Evolutionary conservation across 441 rosid species (phyloP).

Genomic region (Adansonia madagascariensis): DNA sequence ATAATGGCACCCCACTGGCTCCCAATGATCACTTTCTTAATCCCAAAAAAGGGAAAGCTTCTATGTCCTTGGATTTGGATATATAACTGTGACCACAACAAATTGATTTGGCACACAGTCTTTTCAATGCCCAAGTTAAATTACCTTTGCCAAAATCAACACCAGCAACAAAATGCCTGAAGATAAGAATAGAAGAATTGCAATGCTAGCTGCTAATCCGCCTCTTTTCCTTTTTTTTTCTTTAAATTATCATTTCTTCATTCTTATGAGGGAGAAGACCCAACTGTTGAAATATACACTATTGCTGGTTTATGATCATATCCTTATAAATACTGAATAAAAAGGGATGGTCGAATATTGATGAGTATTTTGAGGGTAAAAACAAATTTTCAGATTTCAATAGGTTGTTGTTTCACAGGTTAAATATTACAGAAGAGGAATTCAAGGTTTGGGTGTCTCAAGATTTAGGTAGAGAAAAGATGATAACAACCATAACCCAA

Average conservation of each 20-base stretch:
- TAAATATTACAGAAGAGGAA: not conserved
- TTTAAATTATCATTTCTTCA: not conserved
- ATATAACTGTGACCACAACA: constrained; percentile 24
- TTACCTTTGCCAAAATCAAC: not conserved
- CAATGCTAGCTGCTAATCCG: constrained; percentile 5
- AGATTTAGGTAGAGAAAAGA: not conserved
- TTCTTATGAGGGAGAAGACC: constrained; percentile 8
- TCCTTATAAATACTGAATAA: constrained; percentile 20
- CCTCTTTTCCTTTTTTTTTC: not conserved
- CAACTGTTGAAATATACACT: not conserved
- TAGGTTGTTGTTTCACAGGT: not conserved
- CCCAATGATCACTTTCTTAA: constrained; percentile 34
- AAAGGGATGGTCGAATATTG: constrained; percentile 12
- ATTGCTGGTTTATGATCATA: constrained; percentile 13
- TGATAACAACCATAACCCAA: constrained; percentile 6
- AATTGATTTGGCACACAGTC: constrained; percentile 6
- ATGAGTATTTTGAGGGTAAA: not conserved
- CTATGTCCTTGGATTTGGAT: constrained; percentile 49
- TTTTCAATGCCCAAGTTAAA: not conserved
- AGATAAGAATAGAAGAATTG: constrained; percentile 11
- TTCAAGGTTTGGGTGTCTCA: not conserved
- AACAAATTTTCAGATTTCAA: not conserved
- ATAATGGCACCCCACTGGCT: constrained; percentile 40
- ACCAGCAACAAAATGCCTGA: not conserved
- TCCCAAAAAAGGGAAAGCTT: constrained; percentile 47